Conservation (phyloP, 2,329 filamentous ascomycete genomes). For the Myriosclerotinia scirpicola region DNA sequence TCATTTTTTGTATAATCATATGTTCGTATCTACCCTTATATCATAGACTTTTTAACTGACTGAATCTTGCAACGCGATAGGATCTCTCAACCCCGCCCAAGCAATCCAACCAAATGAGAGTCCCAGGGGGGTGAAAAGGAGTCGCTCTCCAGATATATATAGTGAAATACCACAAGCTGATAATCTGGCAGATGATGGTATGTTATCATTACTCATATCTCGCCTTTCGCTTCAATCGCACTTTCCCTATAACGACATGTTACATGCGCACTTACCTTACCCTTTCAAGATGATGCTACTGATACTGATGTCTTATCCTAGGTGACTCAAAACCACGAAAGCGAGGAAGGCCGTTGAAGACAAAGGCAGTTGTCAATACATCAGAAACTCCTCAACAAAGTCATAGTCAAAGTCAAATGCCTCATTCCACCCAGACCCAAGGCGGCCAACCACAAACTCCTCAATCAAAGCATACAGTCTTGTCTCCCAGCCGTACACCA, state of each 20-base stretch:
- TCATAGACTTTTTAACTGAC: conserved; percentile 9
- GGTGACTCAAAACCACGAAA: conserved; percentile 46
- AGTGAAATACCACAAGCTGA: conserved; percentile 54
- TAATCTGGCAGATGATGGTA: conserved; percentile 72
- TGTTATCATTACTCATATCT: conserved; percentile 45
- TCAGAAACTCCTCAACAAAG: conserved; percentile 54
- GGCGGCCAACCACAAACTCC: conserved; percentile 55
- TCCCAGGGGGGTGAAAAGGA: conserved; percentile 74
- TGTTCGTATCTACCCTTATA: conserved; percentile 6
- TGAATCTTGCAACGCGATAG: conserved; percentile 25
- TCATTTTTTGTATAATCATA: background rate
- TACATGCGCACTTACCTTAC: conserved; percentile 31
- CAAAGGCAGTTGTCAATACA: conserved; percentile 48
- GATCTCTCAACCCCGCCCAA: conserved; percentile 41
- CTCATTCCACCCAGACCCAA: conserved; percentile 44
- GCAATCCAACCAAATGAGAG: conserved; percentile 53
- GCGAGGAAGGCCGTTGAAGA: conserved; percentile 42
- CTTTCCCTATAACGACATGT: conserved; percentile 36
- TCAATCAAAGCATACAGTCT: conserved; percentile 45
- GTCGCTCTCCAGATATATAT: conserved; percentile 65
- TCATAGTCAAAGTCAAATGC: conserved; percentile 50
- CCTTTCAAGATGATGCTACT: conserved; percentile 29
- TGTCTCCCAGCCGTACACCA: conserved; percentile 37
- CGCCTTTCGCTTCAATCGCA: conserved; percentile 27
- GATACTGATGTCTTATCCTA: conserved; percentile 37